Evolutionary conservation across 179 eudicot genomes (phyloP).

Genomic region (Silene coronaria): DNA sequence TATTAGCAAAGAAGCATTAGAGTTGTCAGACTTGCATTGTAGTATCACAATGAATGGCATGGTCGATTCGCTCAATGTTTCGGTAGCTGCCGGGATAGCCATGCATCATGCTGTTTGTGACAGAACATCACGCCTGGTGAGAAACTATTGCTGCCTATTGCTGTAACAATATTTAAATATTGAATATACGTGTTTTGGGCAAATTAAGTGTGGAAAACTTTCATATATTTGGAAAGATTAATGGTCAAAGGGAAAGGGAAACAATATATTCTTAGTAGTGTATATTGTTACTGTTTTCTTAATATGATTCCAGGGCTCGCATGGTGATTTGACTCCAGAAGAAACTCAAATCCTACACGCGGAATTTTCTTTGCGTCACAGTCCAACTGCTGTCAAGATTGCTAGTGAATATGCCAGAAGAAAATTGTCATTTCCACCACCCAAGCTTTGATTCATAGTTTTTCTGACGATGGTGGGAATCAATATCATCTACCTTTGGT

Average conservation of each 20-base stretch:
- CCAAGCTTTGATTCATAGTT: conserved; percentile 47
- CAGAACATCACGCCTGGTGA: conserved; percentile 75
- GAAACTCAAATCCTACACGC: conserved; percentile 79
- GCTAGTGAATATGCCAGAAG: conserved; percentile 73
- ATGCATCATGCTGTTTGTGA: conserved; percentile 97
- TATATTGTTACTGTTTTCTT: not conserved
- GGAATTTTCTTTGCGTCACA: conserved; percentile 83
- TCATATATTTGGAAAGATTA: too few relatives aligned
- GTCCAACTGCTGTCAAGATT: conserved; percentile 45
- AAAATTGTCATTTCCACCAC: conserved; percentile 27
- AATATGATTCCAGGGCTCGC: conserved; percentile 52
- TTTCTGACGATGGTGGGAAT: not conserved
- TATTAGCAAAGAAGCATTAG: conserved; percentile 75
- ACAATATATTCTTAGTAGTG: too few relatives aligned
- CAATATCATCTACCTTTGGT: not conserved
- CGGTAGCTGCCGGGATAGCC: conserved; percentile 92
- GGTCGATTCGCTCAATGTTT: conserved; percentile 97
- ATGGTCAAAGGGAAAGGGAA: too few relatives aligned
- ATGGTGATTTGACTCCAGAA: conserved; percentile 65
- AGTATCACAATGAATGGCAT: conserved; percentile 95
- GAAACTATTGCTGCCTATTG: not conserved
- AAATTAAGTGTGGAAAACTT: too few relatives aligned
- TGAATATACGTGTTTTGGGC: too few relatives aligned
- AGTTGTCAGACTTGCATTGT: conserved; percentile 69
- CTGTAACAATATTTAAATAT: not conserved